Evolutionary conservation across 2,329 filamentous ascomycete species (phyloP), one percentile per base, ranked within the genome.

Genomic region (Drechslerella stenobrocha): DNA sequence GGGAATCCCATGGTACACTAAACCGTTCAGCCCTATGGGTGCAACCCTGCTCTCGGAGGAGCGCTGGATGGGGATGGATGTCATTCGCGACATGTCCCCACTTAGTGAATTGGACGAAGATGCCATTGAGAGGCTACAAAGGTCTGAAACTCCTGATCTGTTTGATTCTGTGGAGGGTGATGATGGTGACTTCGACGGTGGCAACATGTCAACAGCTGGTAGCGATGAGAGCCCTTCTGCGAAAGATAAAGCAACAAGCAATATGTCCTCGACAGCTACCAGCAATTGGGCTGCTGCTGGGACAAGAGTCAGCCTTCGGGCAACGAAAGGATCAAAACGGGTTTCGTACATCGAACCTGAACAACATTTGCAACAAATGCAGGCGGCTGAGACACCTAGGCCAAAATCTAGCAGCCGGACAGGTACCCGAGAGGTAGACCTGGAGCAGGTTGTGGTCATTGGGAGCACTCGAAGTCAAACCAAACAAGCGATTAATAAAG

Each of bases 1-100:
- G n/a, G 64, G 64, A 5, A 61, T 69, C 20, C 64, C 64, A 34
- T 69, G 64, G 64, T 69, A 69, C 42, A 69, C 64, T 3, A 69
- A 61, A 26, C 64, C 64, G 4, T 69, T 69, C 23, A 61, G 57
- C 9, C 64, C 64, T n/a, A 47, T 57, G 26, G 64, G 64, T 18
- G 58, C 64, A 48, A 69, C 57, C 15, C 34, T 69, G 9, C 47
- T 69, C 3, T 61, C 58, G 6, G 64, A 69, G 52, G 64, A 69
- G 18, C 56, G 57, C 13, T 69, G 64, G 64, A 69, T 69, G 64
- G 64, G 64, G 7, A 61, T 61, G 58, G 64, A 69, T 9, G 64
- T 69, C 15, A 34, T 69, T 18, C 56, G 64, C 5, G 64, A 69
- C 30, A 69, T 69, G 64, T 69, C 64, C 8, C 64, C 64, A n/a